phyloP scores from a whole-genome alignment of 129 eudicot genomes.

The Pseudognaphalium luteoalbum region DNA sequence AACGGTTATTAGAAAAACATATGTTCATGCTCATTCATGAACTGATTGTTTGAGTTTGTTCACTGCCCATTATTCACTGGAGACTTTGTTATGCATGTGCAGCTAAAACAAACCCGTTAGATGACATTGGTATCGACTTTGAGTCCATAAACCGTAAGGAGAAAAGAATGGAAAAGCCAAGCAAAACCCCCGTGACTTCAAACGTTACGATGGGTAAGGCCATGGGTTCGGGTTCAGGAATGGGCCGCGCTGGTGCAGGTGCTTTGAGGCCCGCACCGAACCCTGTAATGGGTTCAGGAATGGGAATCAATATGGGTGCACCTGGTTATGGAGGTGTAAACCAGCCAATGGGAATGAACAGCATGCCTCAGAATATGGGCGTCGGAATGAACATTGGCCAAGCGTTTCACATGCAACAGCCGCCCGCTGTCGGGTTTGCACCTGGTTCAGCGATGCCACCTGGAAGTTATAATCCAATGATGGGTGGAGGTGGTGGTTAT shows the following conservation, averaged over 20 bases:
- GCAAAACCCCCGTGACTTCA: conserved; percentile 55
- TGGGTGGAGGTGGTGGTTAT: conserved; percentile 72
- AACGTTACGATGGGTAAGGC: conserved; percentile 91
- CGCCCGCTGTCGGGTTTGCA: conserved; percentile 40
- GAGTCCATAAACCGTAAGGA: conserved; percentile 94
- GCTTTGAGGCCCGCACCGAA: conserved; percentile 59
- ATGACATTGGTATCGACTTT: conserved; percentile 92
- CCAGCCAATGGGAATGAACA: conserved; percentile 49
- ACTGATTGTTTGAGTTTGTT: not conserved
- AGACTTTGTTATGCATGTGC: conserved; percentile 36
- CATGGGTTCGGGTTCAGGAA: conserved; percentile 98
- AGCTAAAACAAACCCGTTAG: conserved; percentile 86
- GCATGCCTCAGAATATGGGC: conserved; percentile 32
- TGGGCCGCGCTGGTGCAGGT: conserved; percentile 87
- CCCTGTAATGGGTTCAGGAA: conserved; percentile 65
- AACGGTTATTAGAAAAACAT: too few relatives aligned
- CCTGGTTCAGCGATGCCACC: conserved; percentile 57
- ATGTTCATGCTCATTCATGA: too few relatives aligned
- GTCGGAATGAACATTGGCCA: conserved; percentile 41
- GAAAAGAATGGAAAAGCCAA: conserved; percentile 89
- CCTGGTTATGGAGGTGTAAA: conserved; percentile 48
- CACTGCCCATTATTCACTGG: not conserved
- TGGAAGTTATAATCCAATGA: conserved; percentile 62
- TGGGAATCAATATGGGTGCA: conserved; percentile 53
- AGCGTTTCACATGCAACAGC: conserved; percentile 58